phyloP scores from a whole-genome alignment of 2,329 filamentous ascomycete species.

The Botrytis medusae region DNA sequence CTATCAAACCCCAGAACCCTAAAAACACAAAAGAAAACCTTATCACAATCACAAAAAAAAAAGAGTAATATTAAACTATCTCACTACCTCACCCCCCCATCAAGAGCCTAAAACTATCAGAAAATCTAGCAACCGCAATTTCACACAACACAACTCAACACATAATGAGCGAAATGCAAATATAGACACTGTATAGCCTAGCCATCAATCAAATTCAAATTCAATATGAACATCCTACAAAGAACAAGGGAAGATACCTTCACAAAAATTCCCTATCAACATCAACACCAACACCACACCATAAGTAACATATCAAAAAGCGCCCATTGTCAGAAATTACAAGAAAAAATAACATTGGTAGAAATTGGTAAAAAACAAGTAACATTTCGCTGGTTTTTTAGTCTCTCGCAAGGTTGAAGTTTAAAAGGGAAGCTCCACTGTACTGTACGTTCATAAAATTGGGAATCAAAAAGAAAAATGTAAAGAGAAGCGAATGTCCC shows the following conservation, averaged over 20 bases:
- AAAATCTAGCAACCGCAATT: neutral
- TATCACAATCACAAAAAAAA: neutral
- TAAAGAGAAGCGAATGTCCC: slow-evolving; percentile 20
- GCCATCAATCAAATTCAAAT: neutral
- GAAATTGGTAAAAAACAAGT: neutral
- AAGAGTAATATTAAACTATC: neutral
- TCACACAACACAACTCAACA: neutral
- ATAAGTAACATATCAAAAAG: slow-evolving; percentile 7
- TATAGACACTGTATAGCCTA: neutral
- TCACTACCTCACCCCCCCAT: neutral
- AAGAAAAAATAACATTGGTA: neutral
- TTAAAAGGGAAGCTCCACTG: slow-evolving; percentile 11
- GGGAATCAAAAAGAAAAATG: slow-evolving; percentile 15
- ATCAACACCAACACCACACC: neutral
- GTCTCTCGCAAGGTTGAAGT: slow-evolving; percentile 20
- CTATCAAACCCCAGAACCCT: neutral
- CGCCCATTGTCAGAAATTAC: neutral
- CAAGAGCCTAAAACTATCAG: neutral
- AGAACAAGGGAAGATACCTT: neutral
- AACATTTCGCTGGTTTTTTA: slow-evolving; percentile 7
- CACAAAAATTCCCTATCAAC: neutral
- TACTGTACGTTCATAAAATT: slow-evolving; percentile 19
- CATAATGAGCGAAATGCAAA: neutral
- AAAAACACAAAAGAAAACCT: neutral
- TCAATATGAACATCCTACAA: neutral